Evolutionary conservation across 257 asterid species (phyloP).

Genomic region (Solanum chaucha): DNA sequence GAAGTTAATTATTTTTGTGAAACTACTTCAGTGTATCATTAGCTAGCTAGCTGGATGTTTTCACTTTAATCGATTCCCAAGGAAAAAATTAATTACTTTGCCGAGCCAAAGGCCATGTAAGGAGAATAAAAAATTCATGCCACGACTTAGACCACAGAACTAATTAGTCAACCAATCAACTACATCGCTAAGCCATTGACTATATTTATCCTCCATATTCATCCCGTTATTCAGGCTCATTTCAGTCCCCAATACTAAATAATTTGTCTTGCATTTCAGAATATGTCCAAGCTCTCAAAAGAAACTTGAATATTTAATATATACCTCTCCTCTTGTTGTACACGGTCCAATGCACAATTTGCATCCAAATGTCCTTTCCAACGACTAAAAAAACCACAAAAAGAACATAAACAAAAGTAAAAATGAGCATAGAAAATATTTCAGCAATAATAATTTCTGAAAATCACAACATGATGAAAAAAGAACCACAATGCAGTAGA

Average conservation of each 20-base stretch:
- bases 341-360: constrained; percentile 5
- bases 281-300: neutral
- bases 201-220: neutral
- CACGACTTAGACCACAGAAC: neutral
- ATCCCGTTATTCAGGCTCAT: neutral
- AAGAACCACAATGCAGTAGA: neutral
- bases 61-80: neutral
- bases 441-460: neutral
- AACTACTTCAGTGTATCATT: neutral
- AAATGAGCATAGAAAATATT: neutral
- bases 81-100: neutral
- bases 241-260: neutral
- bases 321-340: constrained; percentile 14
- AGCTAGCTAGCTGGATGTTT: neutral
- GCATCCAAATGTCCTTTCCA: constrained; percentile 12
- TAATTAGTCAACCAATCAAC: neutral
- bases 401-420: neutral
- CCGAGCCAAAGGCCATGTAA: neutral
- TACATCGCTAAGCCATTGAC: neutral
- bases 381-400: neutral
- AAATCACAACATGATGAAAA: neutral
- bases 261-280: neutral
- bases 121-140: neutral
- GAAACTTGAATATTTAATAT: neutral
- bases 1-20: neutral